These are phyloP conservation scores for Phaeosphaeria sp. DNA, from an alignment of 2,329 filamentous ascomycete genomes.

Conservation along the genomic window DNA sequence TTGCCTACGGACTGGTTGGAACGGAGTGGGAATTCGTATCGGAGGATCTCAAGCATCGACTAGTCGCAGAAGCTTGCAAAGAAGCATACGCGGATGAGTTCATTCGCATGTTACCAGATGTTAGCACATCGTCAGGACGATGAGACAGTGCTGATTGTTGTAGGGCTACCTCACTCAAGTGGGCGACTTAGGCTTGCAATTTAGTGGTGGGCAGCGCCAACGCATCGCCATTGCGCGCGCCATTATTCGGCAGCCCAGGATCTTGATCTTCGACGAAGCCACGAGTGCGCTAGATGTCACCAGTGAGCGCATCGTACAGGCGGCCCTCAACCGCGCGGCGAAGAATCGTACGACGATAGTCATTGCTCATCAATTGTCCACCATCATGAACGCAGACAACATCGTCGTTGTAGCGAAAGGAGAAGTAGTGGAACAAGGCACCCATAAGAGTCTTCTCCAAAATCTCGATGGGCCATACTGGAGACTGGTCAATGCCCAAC, in stretches of 20 bases:
- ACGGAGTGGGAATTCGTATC: constrained; percentile 62
- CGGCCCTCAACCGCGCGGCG: constrained; percentile 82
- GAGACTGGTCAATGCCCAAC: constrained; percentile 68
- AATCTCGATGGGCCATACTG: constrained; percentile 66
- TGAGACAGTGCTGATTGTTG: constrained; percentile 57
- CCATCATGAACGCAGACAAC: constrained; percentile 79
- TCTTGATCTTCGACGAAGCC: constrained; percentile 90
- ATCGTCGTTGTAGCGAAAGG: constrained; percentile 79
- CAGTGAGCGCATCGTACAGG: constrained; percentile 90
- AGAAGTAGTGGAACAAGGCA: constrained; percentile 72
- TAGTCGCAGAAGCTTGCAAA: constrained; percentile 66
- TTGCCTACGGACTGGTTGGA: constrained; percentile 78
- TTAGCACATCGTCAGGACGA: constrained; percentile 46
- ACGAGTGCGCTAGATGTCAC: constrained; percentile 92
- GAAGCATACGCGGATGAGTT: constrained; percentile 95
- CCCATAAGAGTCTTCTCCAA: constrained; percentile 71
- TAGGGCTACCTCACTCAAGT: constrained; percentile 90
- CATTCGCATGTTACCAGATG: constrained; percentile 65
- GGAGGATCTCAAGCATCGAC: constrained; percentile 67
- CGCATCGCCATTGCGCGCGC: constrained; percentile 91
- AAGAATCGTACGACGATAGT: constrained; percentile 89
- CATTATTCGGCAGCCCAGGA: constrained; percentile 84
- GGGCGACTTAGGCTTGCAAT: constrained; percentile 85
- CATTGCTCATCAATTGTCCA: constrained; percentile 91
- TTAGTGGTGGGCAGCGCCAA: constrained; percentile 94